These are phyloP conservation scores for Brassica carinata DNA, from an alignment of 345 rosid species.

Conservation along the genomic window DNA sequence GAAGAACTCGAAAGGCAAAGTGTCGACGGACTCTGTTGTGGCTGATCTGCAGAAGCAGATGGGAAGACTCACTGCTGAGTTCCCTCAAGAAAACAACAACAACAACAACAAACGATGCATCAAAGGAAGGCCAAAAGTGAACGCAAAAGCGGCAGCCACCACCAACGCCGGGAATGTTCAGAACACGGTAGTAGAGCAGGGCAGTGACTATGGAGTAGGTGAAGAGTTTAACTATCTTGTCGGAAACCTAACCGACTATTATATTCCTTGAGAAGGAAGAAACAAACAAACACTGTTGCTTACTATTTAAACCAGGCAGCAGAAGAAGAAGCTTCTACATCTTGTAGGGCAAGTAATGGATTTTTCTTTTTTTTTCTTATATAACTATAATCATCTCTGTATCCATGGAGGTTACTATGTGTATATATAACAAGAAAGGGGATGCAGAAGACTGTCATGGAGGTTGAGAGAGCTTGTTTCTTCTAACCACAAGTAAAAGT, in stretches of 20 bases:
- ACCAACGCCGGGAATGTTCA: conserved; percentile 40
- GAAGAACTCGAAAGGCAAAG: conserved; percentile 76
- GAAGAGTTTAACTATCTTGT: conserved; percentile 68
- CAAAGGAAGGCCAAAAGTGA: conserved; percentile 68
- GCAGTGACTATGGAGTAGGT: conserved; percentile 62
- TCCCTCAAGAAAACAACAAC: conserved; percentile 58
- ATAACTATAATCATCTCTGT: conserved; percentile 16
- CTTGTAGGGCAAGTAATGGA: conserved; percentile 24
- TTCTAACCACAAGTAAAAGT: conserved; percentile 30
- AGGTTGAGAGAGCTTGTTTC: conserved; percentile 24
- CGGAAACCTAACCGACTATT: conserved; percentile 67
- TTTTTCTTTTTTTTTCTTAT: conserved; percentile 2
- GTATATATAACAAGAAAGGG: conserved; percentile 40
- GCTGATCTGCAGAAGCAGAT: conserved; percentile 94
- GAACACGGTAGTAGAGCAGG: conserved; percentile 46
- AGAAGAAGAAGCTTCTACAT: conserved; percentile 22
- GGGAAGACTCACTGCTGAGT: conserved; percentile 91
- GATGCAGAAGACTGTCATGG: conserved; percentile 33
- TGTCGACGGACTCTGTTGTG: conserved; percentile 72
- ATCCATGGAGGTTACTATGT: conserved; percentile 21
- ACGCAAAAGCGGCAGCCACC: conserved; percentile 43
- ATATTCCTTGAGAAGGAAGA: conserved; percentile 38
- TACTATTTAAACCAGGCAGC: conserved; percentile 25
- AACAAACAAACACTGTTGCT: conserved; percentile 26
- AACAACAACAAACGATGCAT: conserved; percentile 62